These are phyloP conservation scores for Pholiota adiposa DNA, from an alignment of 1,284 basidiomycete species.

Conservation along the genomic window DNA sequence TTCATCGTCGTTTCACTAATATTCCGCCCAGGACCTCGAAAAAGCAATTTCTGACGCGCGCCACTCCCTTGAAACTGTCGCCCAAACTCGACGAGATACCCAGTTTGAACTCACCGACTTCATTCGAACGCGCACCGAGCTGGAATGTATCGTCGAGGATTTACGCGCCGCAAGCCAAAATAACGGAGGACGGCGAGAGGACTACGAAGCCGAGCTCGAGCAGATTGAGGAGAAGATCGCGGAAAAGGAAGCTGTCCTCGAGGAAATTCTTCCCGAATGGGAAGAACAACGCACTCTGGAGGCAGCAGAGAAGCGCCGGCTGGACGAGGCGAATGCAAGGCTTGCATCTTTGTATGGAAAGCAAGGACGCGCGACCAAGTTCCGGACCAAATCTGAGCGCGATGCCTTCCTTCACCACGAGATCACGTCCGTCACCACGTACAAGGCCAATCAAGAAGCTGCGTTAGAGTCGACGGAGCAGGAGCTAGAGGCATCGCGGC, in stretches of 20 bases:
- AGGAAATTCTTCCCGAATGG: slow-evolving; percentile 70
- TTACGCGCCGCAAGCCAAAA: slow-evolving; percentile 65
- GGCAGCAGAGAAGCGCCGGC: slow-evolving; percentile 65
- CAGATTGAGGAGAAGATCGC: slow-evolving; percentile 63
- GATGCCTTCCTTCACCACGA: slow-evolving; percentile 80
- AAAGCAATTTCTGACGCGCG: slow-evolving; percentile 73
- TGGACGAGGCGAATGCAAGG: slow-evolving; percentile 75
- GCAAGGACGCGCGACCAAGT: slow-evolving; percentile 85
- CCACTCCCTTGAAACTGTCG: slow-evolving; percentile 73
- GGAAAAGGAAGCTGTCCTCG: slow-evolving; percentile 66
- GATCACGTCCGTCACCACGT: slow-evolving; percentile 69
- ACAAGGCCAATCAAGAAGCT: slow-evolving; percentile 52
- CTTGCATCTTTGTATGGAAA: slow-evolving; percentile 83
- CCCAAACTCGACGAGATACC: slow-evolving; percentile 70
- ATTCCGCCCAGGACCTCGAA: slow-evolving; percentile 57
- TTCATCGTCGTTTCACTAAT: not conserved
- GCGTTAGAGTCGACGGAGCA: slow-evolving; percentile 52
- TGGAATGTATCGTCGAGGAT: slow-evolving; percentile 86
- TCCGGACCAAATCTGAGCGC: slow-evolving; percentile 82
- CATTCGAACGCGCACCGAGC: slow-evolving; percentile 76
- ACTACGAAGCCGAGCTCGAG: slow-evolving; percentile 70
- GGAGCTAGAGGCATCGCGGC: slow-evolving; percentile 51
- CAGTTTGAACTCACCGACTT: slow-evolving; percentile 83
- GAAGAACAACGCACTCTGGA: slow-evolving; percentile 60
- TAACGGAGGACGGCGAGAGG: slow-evolving; percentile 66